These are phyloP conservation scores for Trametes cinnabarina DNA, from an alignment of 768 basidiomycete genomes.

Conservation along the genomic window DNA sequence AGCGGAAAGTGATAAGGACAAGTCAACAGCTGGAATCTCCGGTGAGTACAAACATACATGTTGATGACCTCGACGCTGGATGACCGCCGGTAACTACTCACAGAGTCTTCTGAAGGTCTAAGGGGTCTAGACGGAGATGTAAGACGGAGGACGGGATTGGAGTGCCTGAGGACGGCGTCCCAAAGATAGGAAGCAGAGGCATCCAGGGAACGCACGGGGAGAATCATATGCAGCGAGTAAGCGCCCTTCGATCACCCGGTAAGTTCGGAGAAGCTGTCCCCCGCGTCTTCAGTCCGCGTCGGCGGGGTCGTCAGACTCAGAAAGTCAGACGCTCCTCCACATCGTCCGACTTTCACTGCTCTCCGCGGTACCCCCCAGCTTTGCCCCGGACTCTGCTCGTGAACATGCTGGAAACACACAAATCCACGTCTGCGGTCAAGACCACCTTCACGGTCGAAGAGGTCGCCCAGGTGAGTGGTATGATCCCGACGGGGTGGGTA, in stretches of 20 bases:
- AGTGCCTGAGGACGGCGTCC: neutral
- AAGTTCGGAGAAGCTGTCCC: neutral
- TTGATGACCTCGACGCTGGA: too few species aligned
- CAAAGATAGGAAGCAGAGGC: neutral
- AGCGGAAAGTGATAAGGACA: too few species aligned
- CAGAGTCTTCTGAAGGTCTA: too few species aligned
- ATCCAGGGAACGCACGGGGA: neutral
- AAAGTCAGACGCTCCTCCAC: too few species aligned
- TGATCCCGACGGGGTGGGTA: too few species aligned
- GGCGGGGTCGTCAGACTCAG: too few species aligned
- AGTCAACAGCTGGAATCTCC: too few species aligned
- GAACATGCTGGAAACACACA: neutral
- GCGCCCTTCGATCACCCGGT: constrained; percentile 11
- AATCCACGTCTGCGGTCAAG: neutral
- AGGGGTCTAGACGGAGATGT: neutral
- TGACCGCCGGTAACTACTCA: too few species aligned
- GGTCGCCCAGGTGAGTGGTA: constrained; percentile 21
- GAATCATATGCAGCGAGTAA: constrained; percentile 7
- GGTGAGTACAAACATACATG: too few species aligned
- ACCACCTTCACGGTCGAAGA: constrained; percentile 22
- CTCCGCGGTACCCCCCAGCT: neutral
- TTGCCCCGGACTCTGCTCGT: neutral
- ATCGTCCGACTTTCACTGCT: neutral
- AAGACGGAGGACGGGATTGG: neutral
- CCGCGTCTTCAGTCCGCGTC: neutral